Conservation (phyloP, 106 monocot genomes). For the Phalaenopsis equestris region DNA sequence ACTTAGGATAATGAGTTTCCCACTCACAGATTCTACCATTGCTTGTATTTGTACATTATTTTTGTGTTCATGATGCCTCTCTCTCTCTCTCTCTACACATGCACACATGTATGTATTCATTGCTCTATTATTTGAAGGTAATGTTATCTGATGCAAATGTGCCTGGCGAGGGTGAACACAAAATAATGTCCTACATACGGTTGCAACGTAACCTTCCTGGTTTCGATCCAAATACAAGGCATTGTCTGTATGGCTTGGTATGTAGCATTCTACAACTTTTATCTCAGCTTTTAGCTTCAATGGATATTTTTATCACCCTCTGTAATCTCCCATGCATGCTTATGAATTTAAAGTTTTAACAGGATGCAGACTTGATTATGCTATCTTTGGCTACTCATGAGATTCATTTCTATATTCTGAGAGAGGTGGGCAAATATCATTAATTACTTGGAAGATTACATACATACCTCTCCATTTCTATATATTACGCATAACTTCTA, state of each 20-base stretch:
- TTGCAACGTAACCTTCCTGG: slow-evolving; percentile 84
- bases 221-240: slow-evolving; percentile 79
- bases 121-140: slow-evolving; percentile 82
- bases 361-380: slow-evolving; percentile 99
- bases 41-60: slow-evolving; percentile 50
- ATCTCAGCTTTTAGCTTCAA: background rate
- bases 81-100: slow-evolving; percentile 28
- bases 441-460: background rate
- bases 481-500: no score
- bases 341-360: slow-evolving; percentile 8
- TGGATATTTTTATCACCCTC: background rate
- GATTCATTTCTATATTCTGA: slow-evolving; percentile 89
- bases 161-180: slow-evolving; percentile 98
- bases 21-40: slow-evolving; percentile 37
- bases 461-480: no score
- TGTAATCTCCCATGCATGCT: background rate
- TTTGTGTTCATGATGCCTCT: slow-evolving; percentile 46
- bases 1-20: slow-evolving; percentile 18
- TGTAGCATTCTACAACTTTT: slow-evolving; percentile 10
- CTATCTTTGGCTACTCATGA: slow-evolving; percentile 93
- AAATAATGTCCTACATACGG: slow-evolving; percentile 97
- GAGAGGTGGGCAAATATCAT: slow-evolving; percentile 53
- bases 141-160: slow-evolving; percentile 95
- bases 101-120: slow-evolving; percentile 61
- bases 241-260: slow-evolving; percentile 97